Base-by-base conservation (phyloP, 768 basidiomycete species). In the Boletus pseudopeckii region DNA sequence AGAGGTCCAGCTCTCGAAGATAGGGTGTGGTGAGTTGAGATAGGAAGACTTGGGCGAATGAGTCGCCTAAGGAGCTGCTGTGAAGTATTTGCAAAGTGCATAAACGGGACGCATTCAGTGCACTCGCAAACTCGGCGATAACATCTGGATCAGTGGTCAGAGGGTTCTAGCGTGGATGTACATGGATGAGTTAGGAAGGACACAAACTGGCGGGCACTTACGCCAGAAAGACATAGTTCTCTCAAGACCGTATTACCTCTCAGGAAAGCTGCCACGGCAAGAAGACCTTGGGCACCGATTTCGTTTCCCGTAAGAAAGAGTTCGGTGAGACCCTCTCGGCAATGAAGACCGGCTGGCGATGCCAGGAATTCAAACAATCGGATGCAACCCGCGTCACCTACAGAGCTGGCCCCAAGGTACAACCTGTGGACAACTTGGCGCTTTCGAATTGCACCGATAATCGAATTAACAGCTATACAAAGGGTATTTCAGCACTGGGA, bases 371-470 rank as follows among this genome's bases (percentile, higher is more conserved):
- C 67, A 63, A 86, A 83, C 9, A 88, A 69, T 22, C 72, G 70
- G 26, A 74, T 64, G 51, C 80, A 82, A 33, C 86, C 86, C 14
- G 79, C 75, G 61, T 85, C 80, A 9, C 78, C 78, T 9, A 88
- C 74, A 20, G 71, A 60, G 61, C 85, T 87, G 50, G 81, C 74
- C 7, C 81, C 79, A 22, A 86, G 65, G 41, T 80, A 70, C 26
- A 87, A 72, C 60, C 79, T 80, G 20, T 77, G 76, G 30, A 87
- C 79, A 11, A 65, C 54, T 18, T 70, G 71, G n/a, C 78, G 79
- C 20, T 72, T 68, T 4, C 69, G 72, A 44, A 86, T 79, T 50
- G 72, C 60, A 15, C 65, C 60, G 34, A 84, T 80, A 20, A 86
- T 73, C 40, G 72, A 66, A 49, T 75, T 72, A 0, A 82, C 81